Evolutionary conservation across 371 early-diverging fungal genomes (phyloP), one percentile per base, ranked within the genome.

Genomic region (Amoeboaphelidium protococcarum): DNA sequence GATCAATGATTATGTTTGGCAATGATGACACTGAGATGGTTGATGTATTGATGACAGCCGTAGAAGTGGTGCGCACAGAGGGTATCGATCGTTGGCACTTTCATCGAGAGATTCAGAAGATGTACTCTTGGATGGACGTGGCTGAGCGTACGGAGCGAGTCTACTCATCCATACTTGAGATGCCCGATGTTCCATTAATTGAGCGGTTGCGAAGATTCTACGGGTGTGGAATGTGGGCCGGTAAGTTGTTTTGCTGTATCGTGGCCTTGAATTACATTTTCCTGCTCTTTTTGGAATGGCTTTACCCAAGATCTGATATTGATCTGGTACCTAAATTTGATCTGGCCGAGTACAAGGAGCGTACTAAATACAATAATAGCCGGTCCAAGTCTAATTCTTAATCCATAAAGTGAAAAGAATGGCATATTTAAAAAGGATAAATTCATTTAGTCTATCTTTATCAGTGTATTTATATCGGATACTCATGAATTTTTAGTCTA

Each of bases 51-150:
- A 62, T 65, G 37, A 74, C 82, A 0, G 81, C 91, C 1, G 78
- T 91, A 25, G 68, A 69, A 26, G 69, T 65, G 52, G 73, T 84
- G 25, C 65, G 72, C 20, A 59, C 60, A 23, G 67, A 71, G 23
- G 72, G 76, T 42, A 62, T 80, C 1, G 72, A 82, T 50, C 80
- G 83, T 0, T 62, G 57, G 42, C 59, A 60, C 31, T 76, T 85
- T 49, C 90, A 91, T 56, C 67, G 73, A 27, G 71, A 78, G 47
- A 74, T 95, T 16, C 75, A 77, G 54, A 72, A 74, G 44, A 89
- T 89, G 88, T 95, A 95, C 57, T 78, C 76, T 55, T 95, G 96
- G 96, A 68, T 69, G 22, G 78, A 95, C 55, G 86, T 95, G 23
- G 90, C 91, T 2, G 76, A 78, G 52, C 60, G 94, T 27, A 92